These are phyloP conservation scores for Penstemon barbatus DNA, from an alignment of 257 asterid species.

Conservation along the genomic window DNA sequence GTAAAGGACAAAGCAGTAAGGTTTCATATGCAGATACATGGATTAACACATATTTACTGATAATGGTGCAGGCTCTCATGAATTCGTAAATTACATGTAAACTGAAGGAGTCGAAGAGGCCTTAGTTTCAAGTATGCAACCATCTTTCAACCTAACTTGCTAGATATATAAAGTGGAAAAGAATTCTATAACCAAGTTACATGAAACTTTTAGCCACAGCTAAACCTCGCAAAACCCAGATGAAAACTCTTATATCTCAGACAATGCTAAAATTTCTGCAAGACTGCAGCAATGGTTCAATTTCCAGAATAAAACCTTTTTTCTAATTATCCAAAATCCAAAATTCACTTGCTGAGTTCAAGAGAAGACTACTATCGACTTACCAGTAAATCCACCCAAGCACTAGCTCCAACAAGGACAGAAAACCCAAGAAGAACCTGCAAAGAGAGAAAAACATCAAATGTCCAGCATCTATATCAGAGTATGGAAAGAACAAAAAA, in stretches of 20 bases:
- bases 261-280: not conserved
- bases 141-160: not conserved
- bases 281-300: not conserved
- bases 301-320: conserved; percentile 7
- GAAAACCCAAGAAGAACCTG: conserved; percentile 98
- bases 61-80: not conserved
- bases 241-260: not conserved
- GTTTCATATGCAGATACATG: not conserved
- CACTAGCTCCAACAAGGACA: conserved; percentile 96
- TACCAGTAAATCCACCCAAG: conserved; percentile 99
- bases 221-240: not conserved
- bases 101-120: conserved; percentile 1
- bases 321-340: not conserved
- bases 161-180: not conserved
- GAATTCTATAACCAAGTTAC: not conserved
- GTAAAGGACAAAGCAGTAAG: not conserved
- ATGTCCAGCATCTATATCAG: conserved; percentile 11
- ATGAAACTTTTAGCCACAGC: conserved; percentile 20
- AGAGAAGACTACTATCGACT: conserved; percentile 22
- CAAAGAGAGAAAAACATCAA: conserved; percentile 8
- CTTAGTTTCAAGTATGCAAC: not conserved
- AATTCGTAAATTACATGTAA: conserved; percentile 2
- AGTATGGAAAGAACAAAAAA: conserved; percentile 8
- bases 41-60: not conserved
- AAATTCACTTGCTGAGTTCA: not conserved